These are phyloP conservation scores for Fusarium sp. DNA, from an alignment of 2,329 filamentous ascomycete species.

Conservation along the genomic window DNA sequence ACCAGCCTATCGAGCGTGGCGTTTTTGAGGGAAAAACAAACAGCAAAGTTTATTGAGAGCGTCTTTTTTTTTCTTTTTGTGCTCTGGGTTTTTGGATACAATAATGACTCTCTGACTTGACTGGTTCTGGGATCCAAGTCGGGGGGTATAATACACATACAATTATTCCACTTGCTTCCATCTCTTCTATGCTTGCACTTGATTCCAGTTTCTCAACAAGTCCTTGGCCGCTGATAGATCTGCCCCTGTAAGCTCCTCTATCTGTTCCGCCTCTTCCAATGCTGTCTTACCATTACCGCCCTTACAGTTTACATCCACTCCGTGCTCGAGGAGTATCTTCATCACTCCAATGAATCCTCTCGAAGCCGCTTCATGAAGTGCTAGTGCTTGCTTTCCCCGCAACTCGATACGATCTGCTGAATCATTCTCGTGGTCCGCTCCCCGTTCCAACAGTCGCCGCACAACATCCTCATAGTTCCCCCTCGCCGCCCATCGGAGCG, in stretches of 20 bases:
- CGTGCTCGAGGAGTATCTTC: neutral
- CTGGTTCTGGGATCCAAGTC: neutral
- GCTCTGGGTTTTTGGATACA: neutral
- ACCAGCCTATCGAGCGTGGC: slow-evolving; percentile 18
- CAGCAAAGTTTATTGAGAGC: slow-evolving; percentile 6
- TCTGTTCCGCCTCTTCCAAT: neutral
- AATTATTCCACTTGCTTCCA: neutral
- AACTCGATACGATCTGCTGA: neutral
- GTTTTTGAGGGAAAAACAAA: slow-evolving; percentile 27
- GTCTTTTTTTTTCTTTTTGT: neutral
- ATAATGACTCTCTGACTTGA: neutral
- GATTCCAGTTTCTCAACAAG: neutral
- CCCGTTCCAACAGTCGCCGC: neutral
- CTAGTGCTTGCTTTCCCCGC: neutral
- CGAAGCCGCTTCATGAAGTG: neutral
- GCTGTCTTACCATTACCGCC: neutral
- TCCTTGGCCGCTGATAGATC: neutral
- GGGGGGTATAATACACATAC: neutral
- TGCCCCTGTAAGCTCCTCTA: neutral
- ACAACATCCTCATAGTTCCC: neutral
- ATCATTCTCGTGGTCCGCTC: neutral
- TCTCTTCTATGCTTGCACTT: neutral
- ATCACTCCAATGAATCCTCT: neutral
- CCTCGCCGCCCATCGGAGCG: neutral
- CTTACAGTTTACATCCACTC: neutral